Percentiles rank a stretch among this genome's conserved stretches.
Evolutionary conservation across 2,329 filamentous ascomycete species (phyloP).

Genomic region (Hypoxylon sp.): DNA sequence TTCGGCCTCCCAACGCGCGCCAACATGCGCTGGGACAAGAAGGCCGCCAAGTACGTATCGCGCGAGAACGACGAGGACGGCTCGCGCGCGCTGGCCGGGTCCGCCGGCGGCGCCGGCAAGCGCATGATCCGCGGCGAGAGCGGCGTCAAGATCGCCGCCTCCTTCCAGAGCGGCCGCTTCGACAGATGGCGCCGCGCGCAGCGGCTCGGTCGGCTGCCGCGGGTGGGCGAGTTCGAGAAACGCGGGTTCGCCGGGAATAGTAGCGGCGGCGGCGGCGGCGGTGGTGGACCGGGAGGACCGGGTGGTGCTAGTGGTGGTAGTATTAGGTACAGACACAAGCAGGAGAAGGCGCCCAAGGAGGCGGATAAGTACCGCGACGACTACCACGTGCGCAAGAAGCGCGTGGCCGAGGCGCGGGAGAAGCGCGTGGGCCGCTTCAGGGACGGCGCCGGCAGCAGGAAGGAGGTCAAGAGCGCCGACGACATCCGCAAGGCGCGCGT

Average conservation of each 20-base stretch:
- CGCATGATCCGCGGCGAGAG: constrained; percentile 88
- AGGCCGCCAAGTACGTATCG: constrained; percentile 93
- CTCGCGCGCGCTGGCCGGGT: constrained; percentile 64
- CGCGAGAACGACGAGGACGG: constrained; percentile 95
- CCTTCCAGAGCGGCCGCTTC: constrained; percentile 91
- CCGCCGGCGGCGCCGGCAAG: constrained; percentile 60
- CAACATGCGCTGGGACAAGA: constrained; percentile 96
- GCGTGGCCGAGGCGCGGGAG: constrained; percentile 87
- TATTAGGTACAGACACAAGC: constrained; percentile 84
- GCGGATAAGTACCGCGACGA: constrained; percentile 94
- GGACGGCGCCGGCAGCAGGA: constrained; percentile 73
- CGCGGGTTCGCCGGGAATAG: constrained; percentile 49
- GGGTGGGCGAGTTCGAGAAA: constrained; percentile 84
- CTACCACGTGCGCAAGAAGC: constrained; percentile 90
- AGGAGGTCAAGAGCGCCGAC: constrained; percentile 82
- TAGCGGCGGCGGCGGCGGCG: constrained; percentile 54
- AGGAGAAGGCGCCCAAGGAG: constrained; percentile 88
- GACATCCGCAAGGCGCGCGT: constrained; percentile 88
- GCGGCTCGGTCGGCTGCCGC: constrained; percentile 80
- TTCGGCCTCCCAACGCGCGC: constrained; percentile 82
- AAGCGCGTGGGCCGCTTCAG: constrained; percentile 80
- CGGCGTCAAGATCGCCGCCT: constrained; percentile 90
- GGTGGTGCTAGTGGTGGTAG: constrained; percentile 53
- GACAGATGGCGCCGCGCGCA: constrained; percentile 92
- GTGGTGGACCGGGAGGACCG: constrained; percentile 46